A percentile compares a stretch with the other conserved stretches of the same genome.
These are phyloP conservation scores for Ustilago trichophora DNA, from an alignment of 1,284 basidiomycete genomes.

Conservation along the genomic window DNA sequence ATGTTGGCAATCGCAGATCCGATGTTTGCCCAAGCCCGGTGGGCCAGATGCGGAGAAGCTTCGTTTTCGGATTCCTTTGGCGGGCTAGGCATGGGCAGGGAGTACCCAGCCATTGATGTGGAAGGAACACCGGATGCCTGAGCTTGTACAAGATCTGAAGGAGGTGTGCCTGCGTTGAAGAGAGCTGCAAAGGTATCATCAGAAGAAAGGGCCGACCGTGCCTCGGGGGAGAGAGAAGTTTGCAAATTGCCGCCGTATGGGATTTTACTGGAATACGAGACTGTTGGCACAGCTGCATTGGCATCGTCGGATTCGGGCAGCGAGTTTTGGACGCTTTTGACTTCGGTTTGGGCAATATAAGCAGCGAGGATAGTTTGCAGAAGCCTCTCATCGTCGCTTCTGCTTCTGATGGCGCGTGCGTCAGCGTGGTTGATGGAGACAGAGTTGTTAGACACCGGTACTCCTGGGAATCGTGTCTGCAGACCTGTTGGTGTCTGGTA, in stretches of 20 bases:
- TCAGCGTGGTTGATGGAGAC: not conserved
- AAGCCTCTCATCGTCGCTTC: slow-evolving; percentile 6
- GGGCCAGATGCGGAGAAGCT: not conserved
- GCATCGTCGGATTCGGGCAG: not conserved
- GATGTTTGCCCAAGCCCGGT: not conserved
- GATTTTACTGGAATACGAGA: too few species aligned
- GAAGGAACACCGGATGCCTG: too few species aligned
- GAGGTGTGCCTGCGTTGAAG: too few species aligned
- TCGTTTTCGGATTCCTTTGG: not conserved
- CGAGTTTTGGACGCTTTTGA: not conserved
- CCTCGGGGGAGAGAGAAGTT: too few species aligned
- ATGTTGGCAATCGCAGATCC: not conserved
- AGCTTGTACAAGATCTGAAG: too few species aligned
- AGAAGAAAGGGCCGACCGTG: too few species aligned
- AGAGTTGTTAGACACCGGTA: too few species aligned
- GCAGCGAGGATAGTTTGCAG: not conserved
- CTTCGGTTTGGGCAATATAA: not conserved
- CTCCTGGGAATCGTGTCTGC: not conserved
- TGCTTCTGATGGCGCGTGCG: not conserved
- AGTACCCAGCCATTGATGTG: too few species aligned
- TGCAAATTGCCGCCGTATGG: too few species aligned
- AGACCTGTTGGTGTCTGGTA: not conserved
- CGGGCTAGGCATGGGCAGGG: too few species aligned
- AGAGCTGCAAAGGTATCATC: too few species aligned
- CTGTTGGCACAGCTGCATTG: too few species aligned